A percentile compares a stretch with the other conserved stretches of the same genome.
These are phyloP conservation scores for Pichia deserticola DNA, from an alignment of 805 yeast genomes.

Conservation along the genomic window DNA sequence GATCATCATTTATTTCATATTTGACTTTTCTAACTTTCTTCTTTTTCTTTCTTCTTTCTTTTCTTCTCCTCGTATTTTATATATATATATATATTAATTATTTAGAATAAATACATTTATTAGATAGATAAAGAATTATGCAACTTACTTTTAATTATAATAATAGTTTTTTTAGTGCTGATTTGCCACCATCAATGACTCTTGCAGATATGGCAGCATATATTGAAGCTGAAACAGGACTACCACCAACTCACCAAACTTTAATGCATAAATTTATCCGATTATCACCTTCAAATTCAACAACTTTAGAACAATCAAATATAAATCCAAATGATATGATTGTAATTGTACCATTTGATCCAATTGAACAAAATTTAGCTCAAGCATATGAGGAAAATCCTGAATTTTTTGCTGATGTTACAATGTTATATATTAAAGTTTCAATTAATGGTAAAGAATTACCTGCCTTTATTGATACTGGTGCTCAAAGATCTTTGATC, in stretches of 20 bases:
- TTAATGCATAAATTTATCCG: slow-evolving; percentile 4
- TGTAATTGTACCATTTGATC: slow-evolving; percentile 6
- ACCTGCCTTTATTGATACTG: slow-evolving; percentile 93
- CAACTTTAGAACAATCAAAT: slow-evolving; percentile 6
- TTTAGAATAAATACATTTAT: too few relatives aligned
- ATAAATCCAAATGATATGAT: slow-evolving; percentile 3
- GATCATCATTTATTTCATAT: background rate
- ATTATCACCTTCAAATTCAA: slow-evolving; percentile 4
- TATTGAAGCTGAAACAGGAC: slow-evolving; percentile 7
- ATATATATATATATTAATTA: background rate
- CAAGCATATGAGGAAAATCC: slow-evolving; percentile 85
- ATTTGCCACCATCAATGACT: slow-evolving; percentile 9
- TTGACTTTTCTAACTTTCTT: too few relatives aligned
- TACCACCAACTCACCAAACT: slow-evolving; percentile 9
- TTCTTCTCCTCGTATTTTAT: background rate
- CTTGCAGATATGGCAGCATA: slow-evolving; percentile 9
- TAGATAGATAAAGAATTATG: background rate
- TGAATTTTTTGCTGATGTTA: slow-evolving; percentile 76
- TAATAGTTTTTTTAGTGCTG: slow-evolving; percentile 1
- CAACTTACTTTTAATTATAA: slow-evolving; percentile 6
- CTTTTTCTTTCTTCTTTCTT: background rate
- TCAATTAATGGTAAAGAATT: slow-evolving; percentile 74
- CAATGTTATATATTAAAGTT: slow-evolving; percentile 75
- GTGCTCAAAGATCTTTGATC: slow-evolving; percentile 87
- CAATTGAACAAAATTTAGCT: slow-evolving; percentile 36